Base-by-base conservation (phyloP, 2,329 filamentous ascomycete species). In the Didymella segeticola region DNA sequence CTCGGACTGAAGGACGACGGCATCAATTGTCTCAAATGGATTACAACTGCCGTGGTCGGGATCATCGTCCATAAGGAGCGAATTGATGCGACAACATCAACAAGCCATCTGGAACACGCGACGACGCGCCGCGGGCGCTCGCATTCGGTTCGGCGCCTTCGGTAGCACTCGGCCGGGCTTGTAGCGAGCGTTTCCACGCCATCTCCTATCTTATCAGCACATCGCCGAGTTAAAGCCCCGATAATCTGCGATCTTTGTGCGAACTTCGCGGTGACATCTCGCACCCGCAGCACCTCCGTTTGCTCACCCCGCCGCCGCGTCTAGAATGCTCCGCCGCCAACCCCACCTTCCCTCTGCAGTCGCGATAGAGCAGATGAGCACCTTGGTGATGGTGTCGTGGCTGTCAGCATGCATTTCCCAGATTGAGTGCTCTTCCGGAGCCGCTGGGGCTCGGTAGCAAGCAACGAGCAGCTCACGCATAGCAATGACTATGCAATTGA, bases 61-160 rank as follows among this genome's bases (percentile, higher is more conserved):
- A 51, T 27, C 15, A 27, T 58, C 53, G 39, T 23, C 64, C 59
- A 30, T 19, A 67, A 62, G 33, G 53, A 62, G 62, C 55, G 54
- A 65, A 59, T 36, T 51, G 53, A 59, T 57, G 59, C 62, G 51
- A 45, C 38, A 29, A 8, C 26, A 27, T 43, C 23, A 22, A 17
- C 37, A 43, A 34, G 4, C 33, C 43, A 47, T 43, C 43, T 47
- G 50, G 43, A 58, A 57, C 50, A 57, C 57, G 56, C 50, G 55
- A 49, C 41, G 46, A 49, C 41, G 46, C 31, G 52, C 43, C 42
- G 56, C 56, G 57, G 29, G 22, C n/a, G 29, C 52, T 51, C 31
- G 51, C 33, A 43, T 25, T 29, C 45, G 51, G 45, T 37, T 54
- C 51, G 45, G 51, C 11, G 27, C 23, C 30, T 26, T 53, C 62